Evolutionary conservation across 2,329 filamentous ascomycete genomes (phyloP).

Genomic region (Sordariomycetes sp.): DNA sequence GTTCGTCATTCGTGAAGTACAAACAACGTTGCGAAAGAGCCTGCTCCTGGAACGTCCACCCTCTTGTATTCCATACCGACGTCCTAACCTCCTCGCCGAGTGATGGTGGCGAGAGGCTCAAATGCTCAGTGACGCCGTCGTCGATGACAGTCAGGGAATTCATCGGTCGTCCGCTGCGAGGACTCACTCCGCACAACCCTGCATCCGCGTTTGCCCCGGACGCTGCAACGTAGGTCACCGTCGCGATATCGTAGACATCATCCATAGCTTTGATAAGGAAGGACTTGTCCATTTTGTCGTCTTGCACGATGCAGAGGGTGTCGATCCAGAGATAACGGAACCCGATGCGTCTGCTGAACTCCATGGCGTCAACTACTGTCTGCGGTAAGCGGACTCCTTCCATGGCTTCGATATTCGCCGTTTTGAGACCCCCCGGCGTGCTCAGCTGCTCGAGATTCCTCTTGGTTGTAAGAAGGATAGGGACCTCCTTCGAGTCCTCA

Average conservation of each 20-base stretch:
- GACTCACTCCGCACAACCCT: constrained; percentile 3
- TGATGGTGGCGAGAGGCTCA: constrained; percentile 4
- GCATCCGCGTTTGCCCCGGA: constrained; percentile 2
- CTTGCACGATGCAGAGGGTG: constrained; percentile 10
- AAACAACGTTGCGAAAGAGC: constrained; percentile 7
- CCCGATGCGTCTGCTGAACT: constrained; percentile 4
- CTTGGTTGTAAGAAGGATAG: constrained; percentile 4
- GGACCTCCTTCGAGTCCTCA: neutral
- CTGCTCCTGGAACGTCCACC: constrained; percentile 10
- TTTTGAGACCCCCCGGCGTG: constrained; percentile 1
- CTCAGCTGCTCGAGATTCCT: constrained; percentile 2
- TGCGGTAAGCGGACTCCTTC: constrained; percentile 2
- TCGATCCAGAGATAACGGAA: constrained; percentile 10
- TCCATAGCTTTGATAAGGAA: constrained; percentile 4
- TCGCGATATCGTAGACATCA: constrained; percentile 3
- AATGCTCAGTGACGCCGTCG: constrained; percentile 1
- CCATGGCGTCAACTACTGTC: constrained; percentile 4
- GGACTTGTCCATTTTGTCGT: constrained; percentile 5
- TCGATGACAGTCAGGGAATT: constrained; percentile 2
- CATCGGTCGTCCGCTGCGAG: constrained; percentile 2
- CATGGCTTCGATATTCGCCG: neutral
- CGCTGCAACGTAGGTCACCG: constrained; percentile 4
- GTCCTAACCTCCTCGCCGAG: constrained; percentile 4
- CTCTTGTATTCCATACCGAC: constrained; percentile 5
- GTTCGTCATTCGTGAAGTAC: constrained; percentile 5